Evolutionary conservation across 179 eudicot species (phyloP), one percentile per base, ranked within the genome.

Genomic region (Gypsophila paniculata): DNA sequence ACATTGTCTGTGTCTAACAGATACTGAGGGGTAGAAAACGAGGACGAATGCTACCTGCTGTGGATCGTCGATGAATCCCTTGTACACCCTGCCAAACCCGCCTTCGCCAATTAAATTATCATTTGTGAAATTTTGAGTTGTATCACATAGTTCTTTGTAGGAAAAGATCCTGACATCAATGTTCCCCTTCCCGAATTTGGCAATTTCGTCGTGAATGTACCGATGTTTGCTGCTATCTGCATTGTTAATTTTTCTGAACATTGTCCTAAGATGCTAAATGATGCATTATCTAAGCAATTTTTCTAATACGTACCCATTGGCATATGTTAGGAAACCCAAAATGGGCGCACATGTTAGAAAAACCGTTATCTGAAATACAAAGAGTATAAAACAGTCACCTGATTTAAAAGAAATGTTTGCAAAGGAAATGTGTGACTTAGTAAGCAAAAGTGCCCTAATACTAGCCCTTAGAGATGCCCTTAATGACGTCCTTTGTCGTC

Each of bases 81-180:
- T 88, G 87, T 90, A 86, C 61, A 90, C 96, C 74, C 81, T 82
- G 22, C 96, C 96, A 21, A 88, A 90, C 19, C 96, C 96, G 25
- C 96, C 96, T 80, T 88, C 89, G 19, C 96, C 96, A 13, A 90
- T 60, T 71, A 90, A 69, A 69, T 61, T 61, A 2, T 84, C 75
- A 3, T 73, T 32, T 6, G 76, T 60, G 74, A 90, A 90, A 77
- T 88, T 80, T 0, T 83, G 63, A 19, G 96, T 90, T 42, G 82
- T 84, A 55, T 18, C 70, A 67, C 70, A 64, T n/a, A 90, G 74
- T 61, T 90, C 96, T 0, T 69, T 53, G 68, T 71, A 90, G 52
- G 83, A 18, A 65, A 86, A 85, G 52, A 79, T 78, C 69, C 79
- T 77, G 1, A 89, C 78, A 8, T 82, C 55, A 51, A 88, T 80